Conservation (phyloP, 768 basidiomycete species). For the Hydnum rufescens region DNA sequence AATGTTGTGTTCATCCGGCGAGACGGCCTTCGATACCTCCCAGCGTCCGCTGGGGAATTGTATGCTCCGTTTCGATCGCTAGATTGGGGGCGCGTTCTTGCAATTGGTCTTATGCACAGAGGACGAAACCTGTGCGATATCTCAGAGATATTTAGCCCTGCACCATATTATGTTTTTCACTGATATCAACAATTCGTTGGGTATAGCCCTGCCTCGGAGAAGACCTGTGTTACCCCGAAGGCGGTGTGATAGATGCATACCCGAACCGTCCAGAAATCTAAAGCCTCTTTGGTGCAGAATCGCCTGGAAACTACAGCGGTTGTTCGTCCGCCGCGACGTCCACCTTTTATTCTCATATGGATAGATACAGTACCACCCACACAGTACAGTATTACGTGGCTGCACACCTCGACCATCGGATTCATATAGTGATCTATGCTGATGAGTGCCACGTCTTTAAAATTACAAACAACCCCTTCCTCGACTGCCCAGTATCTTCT, state of each 20-base stretch:
- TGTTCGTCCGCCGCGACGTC: slow-evolving; percentile 35
- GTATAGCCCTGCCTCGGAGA: slow-evolving; percentile 23
- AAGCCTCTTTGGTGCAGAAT: slow-evolving; percentile 42
- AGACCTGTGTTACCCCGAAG: slow-evolving; percentile 35
- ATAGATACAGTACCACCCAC: slow-evolving; percentile 32
- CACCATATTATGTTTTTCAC: slow-evolving; percentile 32
- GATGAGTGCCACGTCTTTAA: not conserved
- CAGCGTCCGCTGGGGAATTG: too few species aligned
- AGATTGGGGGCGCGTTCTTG: slow-evolving; percentile 19
- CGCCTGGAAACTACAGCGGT: slow-evolving; percentile 26
- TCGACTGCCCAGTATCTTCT: not conserved
- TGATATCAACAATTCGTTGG: slow-evolving; percentile 45
- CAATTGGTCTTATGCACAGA: not conserved
- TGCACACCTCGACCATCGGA: slow-evolving; percentile 52
- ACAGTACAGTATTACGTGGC: slow-evolving; percentile 28
- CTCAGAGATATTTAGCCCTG: slow-evolving; percentile 12
- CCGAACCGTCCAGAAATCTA: slow-evolving; percentile 40
- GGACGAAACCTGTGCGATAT: not conserved
- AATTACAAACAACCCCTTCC: too few species aligned
- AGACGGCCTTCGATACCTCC: too few species aligned
- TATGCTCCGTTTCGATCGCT: too few species aligned
- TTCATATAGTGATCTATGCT: slow-evolving; percentile 31
- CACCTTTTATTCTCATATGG: slow-evolving; percentile 32
- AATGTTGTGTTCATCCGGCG: too few species aligned
- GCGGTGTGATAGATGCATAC: slow-evolving; percentile 35